Base-by-base conservation (phyloP, 1,284 basidiomycete genomes). In the Phenoliferia sp. region DNA sequence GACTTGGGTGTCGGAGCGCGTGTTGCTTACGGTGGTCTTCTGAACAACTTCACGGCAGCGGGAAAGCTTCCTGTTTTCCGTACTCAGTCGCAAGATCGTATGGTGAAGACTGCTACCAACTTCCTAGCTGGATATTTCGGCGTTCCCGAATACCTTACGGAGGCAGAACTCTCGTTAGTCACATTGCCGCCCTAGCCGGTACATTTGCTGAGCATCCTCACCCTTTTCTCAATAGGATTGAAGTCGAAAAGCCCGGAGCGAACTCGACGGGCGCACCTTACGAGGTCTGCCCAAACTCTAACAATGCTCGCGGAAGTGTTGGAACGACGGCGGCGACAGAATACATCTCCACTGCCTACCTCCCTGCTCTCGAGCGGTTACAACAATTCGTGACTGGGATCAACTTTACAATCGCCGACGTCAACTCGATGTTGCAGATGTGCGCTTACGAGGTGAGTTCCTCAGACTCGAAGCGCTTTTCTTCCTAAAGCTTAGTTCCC, bases 141-240 rank as follows among this genome's bases (percentile, higher is more conserved):
- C 29, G 91, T 88, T 71, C 90, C 92, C 16, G 86, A 92, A 77
- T 93, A 91, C 75, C 84, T 90, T 62, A 87, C 90, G 76, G 86
- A 88, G 70, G 88, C 92, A 68, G 92, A 44, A 22, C 87, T 33
- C 88, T 92, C 59, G 90, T 44, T 12, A 12, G 39, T 44, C 15
- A 44, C 39, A 44, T 22, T 44, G 22, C 39, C 39, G 39, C 39
- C 39, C 39, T 22, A 44, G 22, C 39, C 22, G 12, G 12, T 22
- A 12, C 15, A 44, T 12, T 44, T 44, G 39, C 15, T 22, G 15
- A 44, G 39, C 39, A 22, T n/a, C 39, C 22, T 44, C 15, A 44
- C 39, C 22, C 15, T 44, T 6, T 52, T 26, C 9, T 7, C 48
- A 7, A 5, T 26, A 52, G 93, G 78, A 79, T 82, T 44, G 79